phyloP scores from a whole-genome alignment of 192 early-diverging fungal genomes.

The Backusella macrospora region DNA sequence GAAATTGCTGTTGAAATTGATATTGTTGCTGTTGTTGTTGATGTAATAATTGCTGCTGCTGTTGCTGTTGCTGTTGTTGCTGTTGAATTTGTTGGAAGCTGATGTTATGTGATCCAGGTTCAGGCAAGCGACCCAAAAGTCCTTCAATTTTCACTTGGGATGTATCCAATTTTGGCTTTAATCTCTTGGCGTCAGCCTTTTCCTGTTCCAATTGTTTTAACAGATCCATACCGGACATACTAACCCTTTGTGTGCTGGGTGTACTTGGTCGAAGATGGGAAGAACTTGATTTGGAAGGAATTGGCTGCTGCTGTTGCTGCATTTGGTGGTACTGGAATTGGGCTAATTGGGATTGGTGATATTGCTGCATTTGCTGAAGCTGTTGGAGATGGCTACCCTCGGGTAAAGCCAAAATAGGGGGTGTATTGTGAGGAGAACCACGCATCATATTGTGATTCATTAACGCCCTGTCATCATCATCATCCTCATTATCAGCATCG shows the following conservation, averaged over 20 bases:
- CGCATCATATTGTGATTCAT: background rate
- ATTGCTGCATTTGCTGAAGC: slow-evolving; percentile 26
- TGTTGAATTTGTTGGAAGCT: slow-evolving; percentile 36
- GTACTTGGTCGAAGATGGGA: slow-evolving; percentile 8
- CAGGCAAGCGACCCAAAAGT: slow-evolving; percentile 27
- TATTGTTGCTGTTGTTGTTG: background rate
- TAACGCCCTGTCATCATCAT: slow-evolving; percentile 3
- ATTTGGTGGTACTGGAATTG: slow-evolving; percentile 31
- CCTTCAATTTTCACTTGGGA: slow-evolving; percentile 30
- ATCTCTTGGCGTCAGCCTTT: slow-evolving; percentile 18
- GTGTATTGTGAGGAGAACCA: background rate
- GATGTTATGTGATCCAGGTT: slow-evolving; percentile 33
- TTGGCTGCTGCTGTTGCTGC: background rate
- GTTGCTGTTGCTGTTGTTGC: slow-evolving; percentile 6
- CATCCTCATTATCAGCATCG: background rate
- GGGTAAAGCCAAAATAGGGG: slow-evolving; percentile 11
- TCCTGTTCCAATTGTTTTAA: slow-evolving; percentile 32
- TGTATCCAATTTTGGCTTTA: slow-evolving; percentile 28
- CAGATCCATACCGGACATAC: slow-evolving; percentile 38
- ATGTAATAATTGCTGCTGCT: slow-evolving; percentile 8
- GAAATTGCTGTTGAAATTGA: background rate
- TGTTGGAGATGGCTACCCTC: slow-evolving; percentile 28
- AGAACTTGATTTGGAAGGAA: slow-evolving; percentile 14
- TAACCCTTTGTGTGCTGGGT: slow-evolving; percentile 5
- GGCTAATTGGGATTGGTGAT: slow-evolving; percentile 27